Evolutionary conservation across 495 filamentous ascomycete genomes (phyloP), one percentile per base, ranked within the genome.

Genomic region (Xylaria acuta): DNA sequence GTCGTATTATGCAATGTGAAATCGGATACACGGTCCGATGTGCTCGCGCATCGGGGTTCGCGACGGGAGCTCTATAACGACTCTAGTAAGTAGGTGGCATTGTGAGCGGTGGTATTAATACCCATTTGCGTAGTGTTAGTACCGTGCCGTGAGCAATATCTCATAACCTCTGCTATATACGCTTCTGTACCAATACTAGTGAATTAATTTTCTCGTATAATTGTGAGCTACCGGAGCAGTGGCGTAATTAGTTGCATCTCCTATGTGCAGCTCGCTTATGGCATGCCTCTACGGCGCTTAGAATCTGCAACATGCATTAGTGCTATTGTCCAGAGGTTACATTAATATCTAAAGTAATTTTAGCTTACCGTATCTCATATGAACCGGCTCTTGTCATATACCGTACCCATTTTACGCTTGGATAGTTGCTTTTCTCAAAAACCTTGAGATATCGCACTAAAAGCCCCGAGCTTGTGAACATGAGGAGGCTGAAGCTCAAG

Each of bases 341-440:
- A 22, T 5, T 5, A 14, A 53, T 11, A 56, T 32, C 9, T 2
- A 9, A 47, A 18, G 9, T 27, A 45, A 20, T 18, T 22, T 9
- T 16, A 16, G 79, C 82, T 64, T 59, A 93, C 89, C 92, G 81
- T 67, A 93, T 94, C 80, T 93, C 92, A 80, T 94, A 94, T 79
- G 88, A 92, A 20, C 92, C 92, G 22, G 95, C 97, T 60, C 97
- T 88, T 38, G 97, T 99, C 97, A 99, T 99, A 83, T 99, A 99
- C 76, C 97, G 85, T 74, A 99, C 97, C 97, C 97, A 99, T 79
- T 99, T 99, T 12, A 99, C 97, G 75, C 93, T 97, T 69, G 92
- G 95, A 79, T 99, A 99, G 83, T 98, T 98, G 79, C 87, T 94
- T 90, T 99, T 99, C 87, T 99, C 97, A 84, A 99, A 99, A 34